Conservation (phyloP, 73 alveolate genomes). For the Vitrella brassicaformis region DNA sequence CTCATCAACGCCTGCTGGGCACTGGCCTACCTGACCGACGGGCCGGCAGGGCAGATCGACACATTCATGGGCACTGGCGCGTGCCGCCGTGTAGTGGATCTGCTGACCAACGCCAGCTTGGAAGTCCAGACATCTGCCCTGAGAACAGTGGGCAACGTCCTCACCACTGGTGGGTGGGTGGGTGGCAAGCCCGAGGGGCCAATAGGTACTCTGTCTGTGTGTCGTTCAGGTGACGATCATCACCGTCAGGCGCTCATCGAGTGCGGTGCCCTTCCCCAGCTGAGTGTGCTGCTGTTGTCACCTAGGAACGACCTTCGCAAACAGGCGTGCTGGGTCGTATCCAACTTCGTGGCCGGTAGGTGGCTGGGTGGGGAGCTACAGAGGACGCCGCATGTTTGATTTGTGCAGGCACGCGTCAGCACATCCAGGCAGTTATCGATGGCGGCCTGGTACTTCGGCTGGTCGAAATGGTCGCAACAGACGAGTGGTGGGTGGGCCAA, state of each 20-base stretch:
- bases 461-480: slow-evolving; percentile 48
- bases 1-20: slow-evolving; percentile 80
- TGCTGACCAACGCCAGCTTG: slow-evolving; percentile 53
- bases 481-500: slow-evolving; percentile 58
- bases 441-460: slow-evolving; percentile 53
- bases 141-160: slow-evolving; percentile 89
- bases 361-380: too few relatives aligned
- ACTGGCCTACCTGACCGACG: slow-evolving; percentile 66
- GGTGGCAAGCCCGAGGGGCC: too few relatives aligned
- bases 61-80: slow-evolving; percentile 57
- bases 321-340: slow-evolving; percentile 84
- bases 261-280: slow-evolving; percentile 58
- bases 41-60: slow-evolving; percentile 76
- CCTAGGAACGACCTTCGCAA: slow-evolving; percentile 67
- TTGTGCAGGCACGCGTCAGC: too few relatives aligned
- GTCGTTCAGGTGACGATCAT: slow-evolving; percentile 67
- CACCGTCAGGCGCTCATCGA: slow-evolving; percentile 68
- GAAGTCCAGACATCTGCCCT: slow-evolving; percentile 63
- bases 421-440: too few relatives aligned
- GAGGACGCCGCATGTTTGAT: too few relatives aligned
- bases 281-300: slow-evolving; percentile 54
- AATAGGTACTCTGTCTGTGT: too few relatives aligned
- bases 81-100: slow-evolving; percentile 55
- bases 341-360: slow-evolving; percentile 91
- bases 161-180: too few relatives aligned